Percentiles rank a stretch among this genome's conserved stretches.
These are phyloP conservation scores for Pichia paraexigua DNA, from an alignment of 805 yeast species.

Conservation along the genomic window DNA sequence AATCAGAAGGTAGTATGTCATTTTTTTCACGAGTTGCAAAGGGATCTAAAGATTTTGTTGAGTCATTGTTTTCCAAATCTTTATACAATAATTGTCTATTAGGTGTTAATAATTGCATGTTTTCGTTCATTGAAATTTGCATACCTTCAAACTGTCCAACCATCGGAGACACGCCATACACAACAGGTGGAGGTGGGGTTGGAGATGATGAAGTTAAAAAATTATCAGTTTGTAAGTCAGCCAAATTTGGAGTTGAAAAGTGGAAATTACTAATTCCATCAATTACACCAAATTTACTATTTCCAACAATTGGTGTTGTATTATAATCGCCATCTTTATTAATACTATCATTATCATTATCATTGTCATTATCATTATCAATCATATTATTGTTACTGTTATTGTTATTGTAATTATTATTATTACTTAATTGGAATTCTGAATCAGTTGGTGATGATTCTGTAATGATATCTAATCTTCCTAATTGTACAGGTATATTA, in stretches of 20 bases:
- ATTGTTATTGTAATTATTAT: neutral
- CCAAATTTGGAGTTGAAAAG: neutral
- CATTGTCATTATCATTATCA: too few relatives aligned
- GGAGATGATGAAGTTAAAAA: neutral
- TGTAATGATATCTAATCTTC: neutral
- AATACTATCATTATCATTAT: neutral
- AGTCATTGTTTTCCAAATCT: neutral
- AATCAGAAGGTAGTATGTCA: neutral
- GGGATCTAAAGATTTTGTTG: neutral
- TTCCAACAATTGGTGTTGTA: neutral
- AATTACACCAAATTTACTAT: neutral
- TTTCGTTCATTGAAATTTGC: conserved; percentile 4
- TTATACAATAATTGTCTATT: conserved; percentile 3
- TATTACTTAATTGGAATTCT: neutral
- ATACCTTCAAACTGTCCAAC: conserved; percentile 13
- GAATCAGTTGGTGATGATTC: neutral
- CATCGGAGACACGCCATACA: conserved; percentile 8
- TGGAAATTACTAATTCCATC: neutral
- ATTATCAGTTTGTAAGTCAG: neutral
- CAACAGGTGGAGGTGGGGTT: neutral
- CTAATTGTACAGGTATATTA: neutral
- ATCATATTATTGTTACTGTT: neutral
- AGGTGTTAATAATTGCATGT: conserved; percentile 8
- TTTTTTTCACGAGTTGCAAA: neutral
- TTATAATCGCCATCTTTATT: neutral